Evolutionary conservation across 345 rosid genomes (phyloP).

Genomic region (Barbarea vulgaris): DNA sequence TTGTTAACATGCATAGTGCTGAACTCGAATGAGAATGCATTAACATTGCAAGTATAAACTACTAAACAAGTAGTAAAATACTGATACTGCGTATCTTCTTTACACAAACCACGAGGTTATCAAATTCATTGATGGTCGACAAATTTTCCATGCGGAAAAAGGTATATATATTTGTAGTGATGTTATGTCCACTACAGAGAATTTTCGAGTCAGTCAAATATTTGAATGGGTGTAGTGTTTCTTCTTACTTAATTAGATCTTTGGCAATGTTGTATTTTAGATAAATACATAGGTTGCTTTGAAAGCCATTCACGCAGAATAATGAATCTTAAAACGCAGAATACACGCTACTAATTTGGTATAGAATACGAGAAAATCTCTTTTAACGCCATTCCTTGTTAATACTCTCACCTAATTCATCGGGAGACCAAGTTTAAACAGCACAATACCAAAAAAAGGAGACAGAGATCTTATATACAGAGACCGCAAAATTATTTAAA

Average conservation of each 20-base stretch:
- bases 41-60: neutral
- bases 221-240: neutral
- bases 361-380: neutral
- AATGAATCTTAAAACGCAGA: neutral
- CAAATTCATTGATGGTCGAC: neutral
- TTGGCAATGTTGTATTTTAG: neutral
- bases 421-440: neutral
- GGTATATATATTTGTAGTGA: neutral
- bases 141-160: neutral
- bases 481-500: neutral
- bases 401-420: neutral
- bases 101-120: neutral
- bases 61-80: neutral
- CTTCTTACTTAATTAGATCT: neutral
- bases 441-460: neutral
- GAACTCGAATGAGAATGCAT: neutral
- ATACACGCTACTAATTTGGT: neutral
- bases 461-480: slow-evolving; percentile 30
- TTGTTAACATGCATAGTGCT: neutral
- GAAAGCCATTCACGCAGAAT: too few species aligned
- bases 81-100: neutral
- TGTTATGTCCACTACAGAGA: neutral
- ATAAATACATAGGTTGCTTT: neutral
- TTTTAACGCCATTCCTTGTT: neutral
- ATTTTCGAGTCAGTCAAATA: neutral